Evolutionary conservation across 2,329 filamentous ascomycete species (phyloP), one percentile per base, ranked within the genome.

Genomic region (Lachnellula suecica): DNA sequence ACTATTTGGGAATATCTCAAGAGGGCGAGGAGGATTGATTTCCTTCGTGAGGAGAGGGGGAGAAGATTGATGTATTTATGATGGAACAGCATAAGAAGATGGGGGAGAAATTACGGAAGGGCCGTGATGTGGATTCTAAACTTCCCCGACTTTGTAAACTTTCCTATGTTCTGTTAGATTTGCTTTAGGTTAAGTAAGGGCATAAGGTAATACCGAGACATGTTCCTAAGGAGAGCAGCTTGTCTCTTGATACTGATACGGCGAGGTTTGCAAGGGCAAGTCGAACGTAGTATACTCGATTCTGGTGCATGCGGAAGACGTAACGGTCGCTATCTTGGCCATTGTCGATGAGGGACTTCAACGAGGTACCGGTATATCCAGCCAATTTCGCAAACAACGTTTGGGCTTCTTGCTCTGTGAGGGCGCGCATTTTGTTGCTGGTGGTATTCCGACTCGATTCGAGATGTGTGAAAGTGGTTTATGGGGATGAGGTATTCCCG

Each of bases 61-160:
- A n/a, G n/a, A n/a, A n/a, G n/a, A n/a, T n/a, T n/a, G n/a, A n/a
- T n/a, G n/a, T n/a, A n/a, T n/a, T n/a, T n/a, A n/a, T n/a, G n/a
- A n/a, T n/a, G n/a, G n/a, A n/a, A n/a, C n/a, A n/a, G n/a, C n/a
- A n/a, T n/a, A n/a, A n/a, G n/a, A n/a, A n/a, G n/a, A n/a, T n/a
- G n/a, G n/a, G n/a, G n/a, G n/a, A n/a, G n/a, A n/a, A n/a, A n/a
- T n/a, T n/a, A n/a, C 58, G 91, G 88, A 53, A 99, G 79, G 17
- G 62, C 89, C 1, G 93, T 97, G 68, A 97, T 89, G 75, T 97
- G 92, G 50, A 99, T 79, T 48, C 93, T 79, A 76, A 99, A 97
- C 72, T 97, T 97, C 58, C 91, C 91, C 4, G 91, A 89, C 78
- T 97, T 97, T 57, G 92, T 97, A 76, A 97, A 95, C 70, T 97